Conservation (phyloP, 163 green algal genomes). For the Chlorella variabilis region DNA sequence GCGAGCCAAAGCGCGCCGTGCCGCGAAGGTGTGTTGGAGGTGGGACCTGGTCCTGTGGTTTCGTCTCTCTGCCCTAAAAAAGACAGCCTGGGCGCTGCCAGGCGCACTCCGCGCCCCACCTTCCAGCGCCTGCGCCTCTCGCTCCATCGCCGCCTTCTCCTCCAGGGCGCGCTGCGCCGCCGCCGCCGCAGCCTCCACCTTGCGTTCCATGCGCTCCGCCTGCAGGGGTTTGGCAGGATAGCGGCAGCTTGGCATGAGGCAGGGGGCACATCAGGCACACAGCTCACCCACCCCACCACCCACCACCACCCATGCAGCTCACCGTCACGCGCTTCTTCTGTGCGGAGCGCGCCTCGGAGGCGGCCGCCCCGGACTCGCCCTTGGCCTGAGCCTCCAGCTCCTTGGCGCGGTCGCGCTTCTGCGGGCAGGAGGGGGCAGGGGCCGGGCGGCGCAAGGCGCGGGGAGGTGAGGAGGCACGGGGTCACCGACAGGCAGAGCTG, state of each 20-base stretch:
- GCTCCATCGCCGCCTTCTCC: slow-evolving; percentile 44
- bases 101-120: no score
- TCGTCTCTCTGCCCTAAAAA: no score
- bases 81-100: no score
- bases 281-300: background rate
- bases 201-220: slow-evolving; percentile 28
- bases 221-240: slow-evolving; percentile 1
- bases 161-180: slow-evolving; percentile 25
- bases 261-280: background rate
- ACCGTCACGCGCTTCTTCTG: slow-evolving; percentile 36
- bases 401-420: slow-evolving; percentile 40
- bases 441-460: no score
- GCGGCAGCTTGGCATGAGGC: background rate
- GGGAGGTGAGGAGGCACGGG: background rate
- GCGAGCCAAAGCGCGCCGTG: no score
- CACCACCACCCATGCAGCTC: background rate
- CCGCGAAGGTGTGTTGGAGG: no score
- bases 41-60: no score
- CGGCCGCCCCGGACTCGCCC: slow-evolving; percentile 1
- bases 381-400: slow-evolving; percentile 34
- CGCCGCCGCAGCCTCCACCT: slow-evolving; percentile 8
- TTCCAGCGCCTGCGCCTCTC: slow-evolving; percentile 19
- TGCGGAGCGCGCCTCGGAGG: slow-evolving; percentile 20
- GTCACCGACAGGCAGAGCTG: no score
- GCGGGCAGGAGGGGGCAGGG: no score